These are phyloP conservation scores for Fusarium fujikuroi DNA, from an alignment of 2,329 filamentous ascomycete genomes.

Conservation along the genomic window DNA sequence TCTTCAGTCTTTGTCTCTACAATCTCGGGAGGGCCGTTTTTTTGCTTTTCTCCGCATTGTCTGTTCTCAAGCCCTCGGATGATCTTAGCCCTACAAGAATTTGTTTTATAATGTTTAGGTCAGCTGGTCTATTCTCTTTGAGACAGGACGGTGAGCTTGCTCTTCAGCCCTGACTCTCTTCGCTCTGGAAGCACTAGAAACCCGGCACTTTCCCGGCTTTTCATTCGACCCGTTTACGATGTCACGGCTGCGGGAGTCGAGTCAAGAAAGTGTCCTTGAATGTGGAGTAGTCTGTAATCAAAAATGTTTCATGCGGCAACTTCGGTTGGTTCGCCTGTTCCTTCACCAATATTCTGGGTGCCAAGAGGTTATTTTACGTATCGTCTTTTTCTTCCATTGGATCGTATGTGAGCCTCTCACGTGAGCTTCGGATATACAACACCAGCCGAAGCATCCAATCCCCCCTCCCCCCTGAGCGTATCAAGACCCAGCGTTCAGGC, in stretches of 20 bases:
- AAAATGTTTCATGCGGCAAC: conserved; percentile 20
- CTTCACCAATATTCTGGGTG: not conserved
- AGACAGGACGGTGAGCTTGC: not conserved
- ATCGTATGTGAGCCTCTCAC: not conserved
- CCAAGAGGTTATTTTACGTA: not conserved
- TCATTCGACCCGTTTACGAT: not conserved
- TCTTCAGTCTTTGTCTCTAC: not conserved
- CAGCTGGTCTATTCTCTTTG: not conserved
- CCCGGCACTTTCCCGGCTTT: not conserved
- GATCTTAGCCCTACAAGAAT: conserved; percentile 1
- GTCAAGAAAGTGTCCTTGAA: conserved; percentile 1
- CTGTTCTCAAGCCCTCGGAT: not conserved
- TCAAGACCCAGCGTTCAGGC: not conserved
- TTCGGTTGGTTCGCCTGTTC: conserved; percentile 5
- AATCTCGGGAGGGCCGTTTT: not conserved
- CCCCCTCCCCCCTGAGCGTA: not conserved
- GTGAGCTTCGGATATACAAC: not conserved
- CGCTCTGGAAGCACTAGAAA: not conserved
- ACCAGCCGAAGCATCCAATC: not conserved
- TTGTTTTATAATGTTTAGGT: not conserved
- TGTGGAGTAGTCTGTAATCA: conserved; percentile 11
- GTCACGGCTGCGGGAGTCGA: not conserved
- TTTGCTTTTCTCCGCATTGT: conserved; percentile 25
- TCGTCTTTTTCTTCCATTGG: not conserved
- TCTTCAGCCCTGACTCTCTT: not conserved